A percentile compares a stretch with the other conserved stretches of the same genome.
Evolutionary conservation across 2,329 filamentous ascomycete genomes (phyloP).

Genomic region (Fusarium equiseti): DNA sequence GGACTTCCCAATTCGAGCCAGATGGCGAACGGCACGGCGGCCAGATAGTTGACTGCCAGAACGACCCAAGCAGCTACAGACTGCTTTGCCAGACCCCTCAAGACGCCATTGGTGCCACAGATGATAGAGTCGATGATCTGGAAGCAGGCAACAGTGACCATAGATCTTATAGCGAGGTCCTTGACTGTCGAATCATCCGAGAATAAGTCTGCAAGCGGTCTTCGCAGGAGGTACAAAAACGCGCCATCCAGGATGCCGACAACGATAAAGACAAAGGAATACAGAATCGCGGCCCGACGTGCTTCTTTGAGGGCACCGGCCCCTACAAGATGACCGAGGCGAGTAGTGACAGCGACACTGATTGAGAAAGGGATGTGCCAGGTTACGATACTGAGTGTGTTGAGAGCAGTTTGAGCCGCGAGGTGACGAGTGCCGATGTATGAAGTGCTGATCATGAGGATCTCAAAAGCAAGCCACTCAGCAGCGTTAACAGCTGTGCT

Average conservation of each 20-base stretch:
- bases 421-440: constrained; percentile 58
- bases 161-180: constrained; percentile 26
- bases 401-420: constrained; percentile 57
- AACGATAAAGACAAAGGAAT: constrained; percentile 30
- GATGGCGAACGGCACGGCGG: constrained; percentile 36
- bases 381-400: constrained; percentile 55
- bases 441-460: constrained; percentile 60
- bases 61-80: constrained; percentile 41
- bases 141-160: constrained; percentile 35
- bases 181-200: constrained; percentile 34
- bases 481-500: constrained; percentile 58
- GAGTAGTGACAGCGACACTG: constrained; percentile 57
- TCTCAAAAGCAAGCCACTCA: constrained; percentile 59
- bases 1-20: constrained; percentile 38
- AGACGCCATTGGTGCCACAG: constrained; percentile 37
- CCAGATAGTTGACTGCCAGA: constrained; percentile 37
- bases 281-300: constrained; percentile 27
- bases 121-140: constrained; percentile 39
- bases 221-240: constrained; percentile 29
- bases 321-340: constrained; percentile 58
- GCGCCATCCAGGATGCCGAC: constrained; percentile 33
- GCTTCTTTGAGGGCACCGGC: constrained; percentile 44
- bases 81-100: constrained; percentile 38
- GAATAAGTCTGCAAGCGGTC: constrained; percentile 31
- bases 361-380: constrained; percentile 60